phyloP scores from a whole-genome alignment of 225 moss, liverwort and hornwort genomes.

The Neckera pumila region DNA sequence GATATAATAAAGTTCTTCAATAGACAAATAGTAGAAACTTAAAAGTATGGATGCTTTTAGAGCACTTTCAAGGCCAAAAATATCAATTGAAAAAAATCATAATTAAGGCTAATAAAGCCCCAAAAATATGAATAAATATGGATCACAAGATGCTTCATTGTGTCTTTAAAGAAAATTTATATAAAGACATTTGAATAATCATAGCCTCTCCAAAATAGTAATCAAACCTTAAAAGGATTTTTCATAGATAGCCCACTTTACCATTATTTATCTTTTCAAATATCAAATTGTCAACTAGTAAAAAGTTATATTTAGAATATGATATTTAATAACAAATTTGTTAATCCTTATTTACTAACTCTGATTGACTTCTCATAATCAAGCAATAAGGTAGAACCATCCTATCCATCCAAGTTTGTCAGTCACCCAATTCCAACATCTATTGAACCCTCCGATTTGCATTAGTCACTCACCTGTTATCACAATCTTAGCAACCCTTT shows the following conservation, averaged over 20 bases:
- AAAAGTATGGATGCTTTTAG: no score
- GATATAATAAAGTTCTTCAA: no score
- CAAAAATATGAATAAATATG: no score
- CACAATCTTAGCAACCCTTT: not conserved
- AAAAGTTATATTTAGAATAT: not conserved
- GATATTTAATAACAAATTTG: not conserved
- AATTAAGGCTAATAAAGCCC: no score
- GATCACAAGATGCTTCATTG: no score
- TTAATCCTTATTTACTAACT: not conserved
- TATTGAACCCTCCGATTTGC: rapidly evolving
- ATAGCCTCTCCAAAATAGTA: no score
- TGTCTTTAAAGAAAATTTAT: not conserved
- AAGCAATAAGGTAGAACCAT: not conserved
- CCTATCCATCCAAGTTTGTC: rapidly evolving
- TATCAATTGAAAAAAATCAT: no score
- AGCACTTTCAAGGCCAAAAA: no score
- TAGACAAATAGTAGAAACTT: no score
- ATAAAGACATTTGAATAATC: not conserved
- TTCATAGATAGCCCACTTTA: not conserved
- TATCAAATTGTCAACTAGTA: not conserved
- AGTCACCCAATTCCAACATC: not conserved
- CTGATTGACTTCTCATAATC: not conserved
- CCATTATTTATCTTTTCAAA: not conserved
- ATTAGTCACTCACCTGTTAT: not conserved
- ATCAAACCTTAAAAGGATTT: not conserved